Evolutionary conservation across 202 grass and related monocot genomes (phyloP).

Genomic region (Bolboschoenoplectus hybrid): DNA sequence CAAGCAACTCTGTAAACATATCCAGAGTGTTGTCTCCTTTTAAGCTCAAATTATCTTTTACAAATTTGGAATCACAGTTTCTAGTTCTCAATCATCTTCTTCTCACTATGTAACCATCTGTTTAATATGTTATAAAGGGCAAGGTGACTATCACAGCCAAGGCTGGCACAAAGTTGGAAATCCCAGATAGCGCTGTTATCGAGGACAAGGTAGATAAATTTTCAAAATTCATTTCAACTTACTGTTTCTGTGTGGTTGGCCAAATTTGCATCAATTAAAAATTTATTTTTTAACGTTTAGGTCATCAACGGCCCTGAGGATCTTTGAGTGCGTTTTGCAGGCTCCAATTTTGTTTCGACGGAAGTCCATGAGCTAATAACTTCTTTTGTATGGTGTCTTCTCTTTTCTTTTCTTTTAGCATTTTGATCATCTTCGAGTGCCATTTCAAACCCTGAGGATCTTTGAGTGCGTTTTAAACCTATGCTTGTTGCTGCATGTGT

Average conservation of each 20-base stretch:
- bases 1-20: too few relatives aligned
- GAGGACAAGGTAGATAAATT: slow-evolving; percentile 68
- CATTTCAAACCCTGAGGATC: too few relatives aligned
- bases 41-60: neutral
- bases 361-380: slow-evolving; percentile 25
- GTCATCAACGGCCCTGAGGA: slow-evolving; percentile 68
- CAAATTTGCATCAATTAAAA: slow-evolving; percentile 11
- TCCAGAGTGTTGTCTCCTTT: neutral
- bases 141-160: slow-evolving; percentile 77
- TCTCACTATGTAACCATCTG: neutral
- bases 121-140: slow-evolving; percentile 55
- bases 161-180: slow-evolving; percentile 69
- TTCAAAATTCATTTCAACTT: neutral
- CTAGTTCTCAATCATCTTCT: neutral
- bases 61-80: neutral
- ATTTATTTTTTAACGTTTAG: slow-evolving; percentile 38
- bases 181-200: slow-evolving; percentile 67
- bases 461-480: neutral
- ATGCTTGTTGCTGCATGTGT: slow-evolving; percentile 16
- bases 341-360: slow-evolving; percentile 41
- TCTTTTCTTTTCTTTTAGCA: slow-evolving; percentile 30
- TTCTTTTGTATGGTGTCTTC: slow-evolving; percentile 23
- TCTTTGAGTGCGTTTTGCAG: slow-evolving; percentile 45
- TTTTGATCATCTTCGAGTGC: slow-evolving; percentile 6
- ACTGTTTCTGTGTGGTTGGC: neutral